Evolutionary conservation across 2,329 filamentous ascomycete species (phyloP).

Genomic region (Hypoxylon sp.): DNA sequence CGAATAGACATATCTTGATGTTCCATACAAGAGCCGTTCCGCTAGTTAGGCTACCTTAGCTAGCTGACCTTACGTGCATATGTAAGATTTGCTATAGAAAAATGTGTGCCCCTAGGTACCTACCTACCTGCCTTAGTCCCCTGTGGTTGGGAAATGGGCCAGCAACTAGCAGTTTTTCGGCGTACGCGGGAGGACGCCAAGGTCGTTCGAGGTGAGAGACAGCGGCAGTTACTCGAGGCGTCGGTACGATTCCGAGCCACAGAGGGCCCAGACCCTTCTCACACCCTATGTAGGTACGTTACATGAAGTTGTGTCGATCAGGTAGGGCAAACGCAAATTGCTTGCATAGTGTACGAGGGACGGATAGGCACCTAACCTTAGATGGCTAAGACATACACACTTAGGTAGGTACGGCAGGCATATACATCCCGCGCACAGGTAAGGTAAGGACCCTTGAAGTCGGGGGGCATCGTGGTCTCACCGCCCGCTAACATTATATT

Average conservation of each 20-base stretch:
- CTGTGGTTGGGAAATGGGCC: conserved; percentile 22
- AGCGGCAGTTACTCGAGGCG: conserved; percentile 18
- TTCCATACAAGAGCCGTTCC: not conserved
- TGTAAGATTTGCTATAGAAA: conserved; percentile 10
- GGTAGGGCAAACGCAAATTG: conserved; percentile 18
- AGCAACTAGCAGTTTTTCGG: conserved; percentile 24
- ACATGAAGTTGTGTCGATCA: conserved; percentile 8
- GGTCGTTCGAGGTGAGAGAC: conserved; percentile 8
- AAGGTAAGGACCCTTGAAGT: conserved; percentile 13
- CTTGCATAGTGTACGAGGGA: conserved; percentile 16
- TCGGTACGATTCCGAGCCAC: conserved; percentile 30
- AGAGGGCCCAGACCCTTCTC: conserved; percentile 17
- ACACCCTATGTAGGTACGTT: conserved; percentile 5
- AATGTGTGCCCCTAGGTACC: too few relatives aligned
- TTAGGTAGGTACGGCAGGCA: conserved; percentile 6
- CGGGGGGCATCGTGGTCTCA: conserved; percentile 30
- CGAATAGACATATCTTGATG: conserved; percentile 3
- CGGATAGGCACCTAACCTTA: conserved; percentile 27
- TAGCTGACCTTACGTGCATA: conserved; percentile 27
- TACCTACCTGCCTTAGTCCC: not conserved
- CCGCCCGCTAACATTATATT: conserved; percentile 7
- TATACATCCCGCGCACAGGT: too few relatives aligned
- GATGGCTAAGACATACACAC: not conserved
- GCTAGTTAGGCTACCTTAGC: not conserved
- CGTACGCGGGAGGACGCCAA: conserved; percentile 11